phyloP scores from a whole-genome alignment of 2,329 filamentous ascomycete species.

The Pseudogymnoascus sp. region DNA sequence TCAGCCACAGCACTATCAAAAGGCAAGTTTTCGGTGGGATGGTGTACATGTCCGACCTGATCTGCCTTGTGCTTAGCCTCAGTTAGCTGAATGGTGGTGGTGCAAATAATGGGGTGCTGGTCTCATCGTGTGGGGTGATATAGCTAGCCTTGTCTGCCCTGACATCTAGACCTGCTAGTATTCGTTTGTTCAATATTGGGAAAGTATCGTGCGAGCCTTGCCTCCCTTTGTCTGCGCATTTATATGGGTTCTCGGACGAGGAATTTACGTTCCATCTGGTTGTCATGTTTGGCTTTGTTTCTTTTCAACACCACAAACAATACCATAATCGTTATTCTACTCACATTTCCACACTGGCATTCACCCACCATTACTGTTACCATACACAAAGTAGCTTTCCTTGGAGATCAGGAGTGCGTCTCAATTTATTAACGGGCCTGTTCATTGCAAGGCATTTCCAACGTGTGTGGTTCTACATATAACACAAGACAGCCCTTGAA shows the following conservation, averaged over 20 bases:
- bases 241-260: background rate
- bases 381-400: background rate
- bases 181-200: background rate
- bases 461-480: background rate
- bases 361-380: background rate
- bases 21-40: background rate
- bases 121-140: background rate
- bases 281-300: background rate
- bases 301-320: background rate
- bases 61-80: background rate
- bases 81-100: background rate
- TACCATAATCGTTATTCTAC: background rate
- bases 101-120: background rate
- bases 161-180: background rate
- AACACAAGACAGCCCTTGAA: background rate
- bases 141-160: background rate
- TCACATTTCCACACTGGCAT: background rate
- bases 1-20: background rate
- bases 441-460: background rate
- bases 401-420: background rate
- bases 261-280: background rate
- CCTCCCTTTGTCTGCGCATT: background rate
- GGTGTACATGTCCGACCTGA: background rate
- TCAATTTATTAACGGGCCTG: background rate
- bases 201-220: background rate